phyloP scores from a whole-genome alignment of 2,329 filamentous ascomycete genomes.

The Aspergillus eucalypticola region DNA sequence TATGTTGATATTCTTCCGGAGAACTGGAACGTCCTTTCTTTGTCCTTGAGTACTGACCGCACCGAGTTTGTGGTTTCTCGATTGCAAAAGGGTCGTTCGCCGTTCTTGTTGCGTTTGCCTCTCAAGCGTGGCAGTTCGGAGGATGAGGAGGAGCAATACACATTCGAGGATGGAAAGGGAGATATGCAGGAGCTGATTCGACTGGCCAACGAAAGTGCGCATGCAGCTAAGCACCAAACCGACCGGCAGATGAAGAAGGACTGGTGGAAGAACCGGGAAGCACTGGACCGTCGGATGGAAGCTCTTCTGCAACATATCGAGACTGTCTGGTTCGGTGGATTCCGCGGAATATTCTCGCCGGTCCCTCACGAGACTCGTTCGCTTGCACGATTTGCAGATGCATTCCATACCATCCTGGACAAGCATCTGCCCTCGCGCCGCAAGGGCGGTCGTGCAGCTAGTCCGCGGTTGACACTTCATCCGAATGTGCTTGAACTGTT shows the following conservation, averaged over 20 bases:
- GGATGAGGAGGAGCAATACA: slow-evolving; percentile 74
- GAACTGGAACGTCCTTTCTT: slow-evolving; percentile 81
- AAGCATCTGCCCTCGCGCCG: slow-evolving; percentile 81
- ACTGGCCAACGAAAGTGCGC: slow-evolving; percentile 79
- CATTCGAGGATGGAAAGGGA: slow-evolving; percentile 74
- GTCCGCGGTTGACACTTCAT: slow-evolving; percentile 58
- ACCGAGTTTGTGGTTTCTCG: slow-evolving; percentile 90
- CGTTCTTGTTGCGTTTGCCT: slow-evolving; percentile 84
- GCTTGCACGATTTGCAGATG: slow-evolving; percentile 72
- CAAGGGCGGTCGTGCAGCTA: slow-evolving; percentile 57
- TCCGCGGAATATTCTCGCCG: slow-evolving; percentile 89
- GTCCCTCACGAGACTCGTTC: slow-evolving; percentile 63
- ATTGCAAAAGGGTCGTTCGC: slow-evolving; percentile 70
- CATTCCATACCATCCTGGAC: slow-evolving; percentile 76
- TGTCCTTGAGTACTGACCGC: slow-evolving; percentile 77
- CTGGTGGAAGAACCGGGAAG: slow-evolving; percentile 88
- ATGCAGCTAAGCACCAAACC: slow-evolving; percentile 69
- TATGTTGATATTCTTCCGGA: slow-evolving; percentile 83
- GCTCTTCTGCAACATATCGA: slow-evolving; percentile 84
- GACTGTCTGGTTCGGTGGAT: slow-evolving; percentile 91
- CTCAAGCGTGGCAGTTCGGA: slow-evolving; percentile 80
- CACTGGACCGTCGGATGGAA: slow-evolving; percentile 73
- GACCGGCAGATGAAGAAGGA: slow-evolving; percentile 73
- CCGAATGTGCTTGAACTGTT: slow-evolving; percentile 80
- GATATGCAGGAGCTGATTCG: slow-evolving; percentile 83